phyloP scores from a whole-genome alignment of 768 basidiomycete species.

The Panus rudis region DNA sequence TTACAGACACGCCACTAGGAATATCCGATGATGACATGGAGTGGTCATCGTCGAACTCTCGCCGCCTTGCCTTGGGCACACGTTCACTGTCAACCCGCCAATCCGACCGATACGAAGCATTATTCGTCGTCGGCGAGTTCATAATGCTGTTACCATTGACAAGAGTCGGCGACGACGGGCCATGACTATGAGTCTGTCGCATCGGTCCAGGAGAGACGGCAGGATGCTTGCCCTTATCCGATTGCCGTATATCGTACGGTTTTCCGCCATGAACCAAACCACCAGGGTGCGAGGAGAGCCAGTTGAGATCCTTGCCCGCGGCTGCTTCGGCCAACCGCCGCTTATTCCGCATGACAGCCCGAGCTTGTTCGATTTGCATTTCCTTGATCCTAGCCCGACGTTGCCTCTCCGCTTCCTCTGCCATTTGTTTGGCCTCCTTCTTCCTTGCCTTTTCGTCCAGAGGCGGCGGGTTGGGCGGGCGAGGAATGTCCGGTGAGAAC shows the following conservation, averaged over 20 bases:
- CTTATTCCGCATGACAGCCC: slow-evolving; percentile 87
- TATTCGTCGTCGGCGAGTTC: slow-evolving; percentile 4
- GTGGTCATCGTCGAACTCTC: slow-evolving; percentile 86
- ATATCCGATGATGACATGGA: slow-evolving; percentile 88
- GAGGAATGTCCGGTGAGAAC: slow-evolving; percentile 33
- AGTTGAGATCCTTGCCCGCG: slow-evolving; percentile 35
- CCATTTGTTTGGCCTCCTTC: slow-evolving; percentile 74
- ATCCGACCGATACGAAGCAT: slow-evolving; percentile 33
- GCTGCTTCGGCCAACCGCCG: slow-evolving; percentile 58
- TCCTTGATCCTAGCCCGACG: slow-evolving; percentile 70
- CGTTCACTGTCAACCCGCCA: slow-evolving; percentile 46
- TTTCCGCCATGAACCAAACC: not conserved
- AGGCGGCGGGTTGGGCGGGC: slow-evolving; percentile 30
- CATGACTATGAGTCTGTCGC: slow-evolving; percentile 46
- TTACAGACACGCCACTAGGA: slow-evolving; percentile 66
- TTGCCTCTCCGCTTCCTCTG: slow-evolving; percentile 78
- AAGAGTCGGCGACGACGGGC: slow-evolving; percentile 37
- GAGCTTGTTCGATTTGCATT: slow-evolving; percentile 78
- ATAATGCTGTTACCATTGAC: slow-evolving; percentile 53
- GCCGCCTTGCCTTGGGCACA: slow-evolving; percentile 67
- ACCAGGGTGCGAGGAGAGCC: slow-evolving; percentile 15
- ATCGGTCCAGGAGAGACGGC: slow-evolving; percentile 57
- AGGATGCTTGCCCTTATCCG: slow-evolving; percentile 39
- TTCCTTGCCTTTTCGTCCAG: slow-evolving; percentile 67
- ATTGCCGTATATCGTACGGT: slow-evolving; percentile 3